Evolutionary conservation across 306 rosid species (phyloP).

Genomic region (Citrullus mucosospermus): DNA sequence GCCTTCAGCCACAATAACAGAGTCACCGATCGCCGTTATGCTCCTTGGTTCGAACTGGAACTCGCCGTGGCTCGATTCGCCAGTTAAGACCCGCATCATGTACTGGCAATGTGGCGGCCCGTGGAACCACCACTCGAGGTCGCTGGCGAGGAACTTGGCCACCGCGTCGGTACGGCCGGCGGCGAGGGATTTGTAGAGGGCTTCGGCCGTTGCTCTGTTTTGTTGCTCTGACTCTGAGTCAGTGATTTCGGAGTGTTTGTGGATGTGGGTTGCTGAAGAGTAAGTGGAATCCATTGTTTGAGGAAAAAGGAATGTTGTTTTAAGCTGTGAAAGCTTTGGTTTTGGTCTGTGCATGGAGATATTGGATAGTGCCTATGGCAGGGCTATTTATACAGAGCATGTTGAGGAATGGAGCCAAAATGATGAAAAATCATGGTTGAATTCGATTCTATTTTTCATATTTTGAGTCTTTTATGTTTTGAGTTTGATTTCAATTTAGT

Average conservation of each 20-base stretch:
- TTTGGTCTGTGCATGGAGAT: background rate
- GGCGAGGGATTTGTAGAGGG: conserved; percentile 53
- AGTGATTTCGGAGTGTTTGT: background rate
- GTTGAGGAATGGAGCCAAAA: background rate
- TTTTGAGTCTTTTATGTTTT: too few relatives aligned
- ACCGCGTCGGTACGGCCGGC: conserved; percentile 25
- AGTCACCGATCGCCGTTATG: conserved; percentile 33
- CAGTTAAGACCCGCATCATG: conserved; percentile 87
- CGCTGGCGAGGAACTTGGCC: conserved; percentile 42
- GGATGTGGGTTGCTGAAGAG: background rate
- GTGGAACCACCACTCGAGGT: conserved; percentile 94
- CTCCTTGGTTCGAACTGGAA: conserved; percentile 71
- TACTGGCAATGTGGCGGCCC: conserved; percentile 85
- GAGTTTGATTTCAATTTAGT: too few relatives aligned
- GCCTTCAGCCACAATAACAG: conserved; percentile 55
- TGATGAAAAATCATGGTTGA: background rate
- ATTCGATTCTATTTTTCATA: background rate
- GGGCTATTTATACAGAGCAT: background rate
- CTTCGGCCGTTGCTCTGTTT: conserved; percentile 37
- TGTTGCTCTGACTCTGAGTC: background rate
- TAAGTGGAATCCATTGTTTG: background rate
- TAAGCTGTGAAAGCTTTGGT: background rate
- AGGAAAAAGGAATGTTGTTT: background rate
- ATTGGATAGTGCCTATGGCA: background rate
- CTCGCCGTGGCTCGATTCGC: conserved; percentile 30